phyloP scores from a whole-genome alignment of 164 flowering plant species.

The Aristolochia fimbriata region DNA sequence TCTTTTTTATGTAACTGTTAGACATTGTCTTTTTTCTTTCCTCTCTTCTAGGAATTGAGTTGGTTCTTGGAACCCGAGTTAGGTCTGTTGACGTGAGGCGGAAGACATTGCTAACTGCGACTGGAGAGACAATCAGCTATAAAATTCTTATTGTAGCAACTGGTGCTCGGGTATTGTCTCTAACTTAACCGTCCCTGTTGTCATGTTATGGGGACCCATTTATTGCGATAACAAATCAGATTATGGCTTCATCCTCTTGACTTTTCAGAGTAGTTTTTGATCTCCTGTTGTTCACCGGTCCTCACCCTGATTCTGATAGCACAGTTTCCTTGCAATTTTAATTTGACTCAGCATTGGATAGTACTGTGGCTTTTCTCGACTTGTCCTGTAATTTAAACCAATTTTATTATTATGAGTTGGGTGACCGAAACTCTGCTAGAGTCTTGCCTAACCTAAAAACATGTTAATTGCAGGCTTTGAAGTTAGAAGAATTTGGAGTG shows the following conservation, averaged over 20 bases:
- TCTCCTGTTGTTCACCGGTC: too few species aligned
- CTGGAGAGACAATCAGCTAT: slow-evolving; percentile 94
- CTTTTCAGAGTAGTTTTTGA: too few species aligned
- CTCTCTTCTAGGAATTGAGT: slow-evolving; percentile 81
- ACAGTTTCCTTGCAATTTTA: too few species aligned
- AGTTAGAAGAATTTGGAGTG: slow-evolving; percentile 93
- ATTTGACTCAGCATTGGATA: too few species aligned
- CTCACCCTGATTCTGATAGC: too few species aligned
- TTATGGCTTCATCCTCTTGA: too few species aligned
- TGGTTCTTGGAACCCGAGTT: slow-evolving; percentile 86
- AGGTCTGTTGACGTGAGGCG: slow-evolving; percentile 84
- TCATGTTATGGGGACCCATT: background rate
- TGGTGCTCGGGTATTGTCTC: slow-evolving; percentile 92
- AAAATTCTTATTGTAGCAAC: slow-evolving; percentile 84
- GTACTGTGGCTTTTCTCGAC: too few species aligned
- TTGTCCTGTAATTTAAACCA: too few species aligned
- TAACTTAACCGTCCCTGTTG: slow-evolving; percentile 6
- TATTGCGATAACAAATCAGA: too few species aligned
- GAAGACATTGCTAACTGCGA: slow-evolving; percentile 68
- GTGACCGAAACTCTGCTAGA: background rate
- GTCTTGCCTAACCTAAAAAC: slow-evolving; percentile 3
- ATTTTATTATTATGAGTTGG: too few species aligned
- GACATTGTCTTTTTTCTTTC: slow-evolving; percentile 17
- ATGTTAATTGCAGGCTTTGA: slow-evolving; percentile 53
- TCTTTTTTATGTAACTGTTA: slow-evolving; percentile 9